These are phyloP conservation scores for Phytophthora citricola DNA, from an alignment of 352 stramenopile genomes.

Conservation along the genomic window DNA sequence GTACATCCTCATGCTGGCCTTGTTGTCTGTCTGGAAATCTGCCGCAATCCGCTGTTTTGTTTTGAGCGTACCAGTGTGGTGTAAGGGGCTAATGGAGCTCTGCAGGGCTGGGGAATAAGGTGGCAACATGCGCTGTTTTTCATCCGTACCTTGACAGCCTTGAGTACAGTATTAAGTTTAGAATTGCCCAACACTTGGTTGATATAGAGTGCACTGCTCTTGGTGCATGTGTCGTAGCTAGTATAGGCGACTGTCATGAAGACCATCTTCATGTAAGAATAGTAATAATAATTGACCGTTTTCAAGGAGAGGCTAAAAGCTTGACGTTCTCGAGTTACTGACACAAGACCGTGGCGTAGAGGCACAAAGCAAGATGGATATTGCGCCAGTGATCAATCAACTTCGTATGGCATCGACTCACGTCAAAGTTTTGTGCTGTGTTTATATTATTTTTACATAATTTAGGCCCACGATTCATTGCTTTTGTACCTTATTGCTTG, in stretches of 20 bases:
- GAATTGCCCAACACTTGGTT: background rate
- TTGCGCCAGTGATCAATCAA: background rate
- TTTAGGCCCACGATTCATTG: too few relatives aligned
- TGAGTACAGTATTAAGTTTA: background rate
- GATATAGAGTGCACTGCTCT: conserved; percentile 1
- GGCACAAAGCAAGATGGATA: background rate
- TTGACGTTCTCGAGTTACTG: conserved; percentile 1
- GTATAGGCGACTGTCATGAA: too few relatives aligned
- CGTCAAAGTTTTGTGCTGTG: background rate
- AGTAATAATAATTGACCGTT: background rate
- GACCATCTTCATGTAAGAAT: too few relatives aligned
- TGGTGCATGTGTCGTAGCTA: background rate
- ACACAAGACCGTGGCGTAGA: background rate
- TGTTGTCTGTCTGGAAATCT: conserved; percentile 3
- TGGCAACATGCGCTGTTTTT: conserved; percentile 5
- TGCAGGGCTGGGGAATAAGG: conserved; percentile 20
- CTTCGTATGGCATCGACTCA: background rate
- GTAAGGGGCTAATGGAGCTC: conserved; percentile 9
- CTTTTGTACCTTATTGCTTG: too few relatives aligned
- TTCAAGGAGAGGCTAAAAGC: background rate
- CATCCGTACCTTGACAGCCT: conserved; percentile 1
- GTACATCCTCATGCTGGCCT: conserved; percentile 15
- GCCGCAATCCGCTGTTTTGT: background rate
- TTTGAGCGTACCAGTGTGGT: background rate
- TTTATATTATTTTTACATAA: too few relatives aligned